A percentile compares a stretch with the other conserved stretches of the same genome.
phyloP scores from a whole-genome alignment of 164 flowering plant species.

The Platanus orientalis region DNA sequence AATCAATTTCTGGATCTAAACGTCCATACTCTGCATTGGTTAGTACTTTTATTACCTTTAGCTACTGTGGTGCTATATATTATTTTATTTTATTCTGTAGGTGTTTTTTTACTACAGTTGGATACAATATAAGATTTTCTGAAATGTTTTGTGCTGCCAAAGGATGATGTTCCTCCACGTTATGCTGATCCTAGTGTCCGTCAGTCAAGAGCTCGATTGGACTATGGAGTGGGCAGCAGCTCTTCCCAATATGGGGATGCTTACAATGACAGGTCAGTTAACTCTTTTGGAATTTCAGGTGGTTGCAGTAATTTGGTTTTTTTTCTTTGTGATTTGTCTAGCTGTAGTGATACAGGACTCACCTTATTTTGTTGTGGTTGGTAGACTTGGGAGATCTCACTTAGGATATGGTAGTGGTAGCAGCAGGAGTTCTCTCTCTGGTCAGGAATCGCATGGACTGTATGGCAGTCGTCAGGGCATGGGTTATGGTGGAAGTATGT shows the following conservation, averaged over 20 bases:
- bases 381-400: constrained; percentile 75
- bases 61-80: not conserved
- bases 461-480: constrained; percentile 76
- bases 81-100: not conserved
- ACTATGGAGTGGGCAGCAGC: constrained; percentile 58
- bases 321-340: not conserved
- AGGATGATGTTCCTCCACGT: constrained; percentile 89
- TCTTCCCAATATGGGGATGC: constrained; percentile 72
- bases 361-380: not conserved
- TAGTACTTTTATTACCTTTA: constrained; percentile 15
- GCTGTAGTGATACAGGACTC: not conserved
- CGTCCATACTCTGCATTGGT: constrained; percentile 83
- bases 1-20: constrained; percentile 78
- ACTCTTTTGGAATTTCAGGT: not conserved
- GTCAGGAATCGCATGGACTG: constrained; percentile 69
- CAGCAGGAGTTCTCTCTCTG: constrained; percentile 62
- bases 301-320: not conserved
- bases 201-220: constrained; percentile 87
- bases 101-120: not conserved
- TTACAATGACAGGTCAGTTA: constrained; percentile 66
- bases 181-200: constrained; percentile 75
- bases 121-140: not conserved
- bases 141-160: not conserved
- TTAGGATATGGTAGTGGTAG: constrained; percentile 60
- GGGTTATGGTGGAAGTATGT: constrained; percentile 68